A percentile compares a stretch with the other conserved stretches of the same genome.
Conservation (phyloP, 768 basidiomycete genomes). For the Trametes gibbosa region DNA sequence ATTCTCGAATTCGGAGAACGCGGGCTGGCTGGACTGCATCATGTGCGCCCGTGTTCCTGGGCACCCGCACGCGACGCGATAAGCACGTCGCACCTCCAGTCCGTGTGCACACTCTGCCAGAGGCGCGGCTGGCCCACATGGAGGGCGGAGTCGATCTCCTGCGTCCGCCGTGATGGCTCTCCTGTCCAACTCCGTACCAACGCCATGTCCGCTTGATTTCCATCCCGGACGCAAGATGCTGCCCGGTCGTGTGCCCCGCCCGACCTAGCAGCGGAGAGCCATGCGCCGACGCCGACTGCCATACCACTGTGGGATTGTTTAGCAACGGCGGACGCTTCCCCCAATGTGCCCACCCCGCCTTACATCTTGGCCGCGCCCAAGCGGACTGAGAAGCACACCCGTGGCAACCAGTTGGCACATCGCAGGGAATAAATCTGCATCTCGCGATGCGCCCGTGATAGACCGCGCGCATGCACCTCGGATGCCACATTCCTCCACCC, state of each 20-base stretch:
- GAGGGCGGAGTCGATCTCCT: background rate
- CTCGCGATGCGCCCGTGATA: background rate
- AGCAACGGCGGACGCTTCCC: background rate
- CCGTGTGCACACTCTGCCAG: background rate
- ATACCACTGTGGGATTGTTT: background rate
- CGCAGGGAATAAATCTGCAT: background rate
- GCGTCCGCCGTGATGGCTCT: background rate
- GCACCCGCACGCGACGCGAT: conserved; percentile 3
- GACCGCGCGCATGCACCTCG: background rate
- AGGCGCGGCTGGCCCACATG: background rate
- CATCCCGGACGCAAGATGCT: no score
- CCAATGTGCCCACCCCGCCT: background rate
- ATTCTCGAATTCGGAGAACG: background rate
- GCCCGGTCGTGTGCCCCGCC: background rate
- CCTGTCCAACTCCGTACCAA: background rate
- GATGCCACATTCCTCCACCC: no score
- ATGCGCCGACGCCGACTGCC: background rate
- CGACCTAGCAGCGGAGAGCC: background rate
- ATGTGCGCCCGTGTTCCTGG: conserved; percentile 3
- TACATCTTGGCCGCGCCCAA: background rate
- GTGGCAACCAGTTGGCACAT: background rate
- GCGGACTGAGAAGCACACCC: background rate
- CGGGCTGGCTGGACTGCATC: background rate
- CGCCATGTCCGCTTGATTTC: background rate
- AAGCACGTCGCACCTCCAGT: background rate